These are phyloP conservation scores for Dictyostelium firmibasis DNA, from an alignment of 78 protist genomes.

Conservation along the genomic window DNA sequence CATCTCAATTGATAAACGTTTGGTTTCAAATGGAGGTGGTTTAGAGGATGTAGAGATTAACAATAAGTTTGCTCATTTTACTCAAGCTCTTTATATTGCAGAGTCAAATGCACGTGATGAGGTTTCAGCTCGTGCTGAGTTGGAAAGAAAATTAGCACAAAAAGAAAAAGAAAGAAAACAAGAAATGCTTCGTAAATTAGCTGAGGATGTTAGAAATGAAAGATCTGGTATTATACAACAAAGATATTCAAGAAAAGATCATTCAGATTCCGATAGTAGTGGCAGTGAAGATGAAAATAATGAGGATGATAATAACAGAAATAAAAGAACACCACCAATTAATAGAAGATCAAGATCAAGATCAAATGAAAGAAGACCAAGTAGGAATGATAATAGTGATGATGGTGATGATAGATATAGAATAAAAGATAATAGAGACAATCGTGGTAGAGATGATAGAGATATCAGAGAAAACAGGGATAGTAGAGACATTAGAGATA, in stretches of 20 bases:
- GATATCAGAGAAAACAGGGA: neutral
- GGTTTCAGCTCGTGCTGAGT: slow-evolving; percentile 69
- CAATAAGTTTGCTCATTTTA: slow-evolving; percentile 95
- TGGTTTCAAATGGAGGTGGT: slow-evolving; percentile 98
- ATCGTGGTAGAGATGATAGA: neutral
- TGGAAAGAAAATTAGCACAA: slow-evolving; percentile 39
- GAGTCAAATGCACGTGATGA: slow-evolving; percentile 94
- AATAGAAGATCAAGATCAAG: neutral
- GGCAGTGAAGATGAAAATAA: slow-evolving; percentile 1
- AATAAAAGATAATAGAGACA: neutral
- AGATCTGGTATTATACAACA: neutral
- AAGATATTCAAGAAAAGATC: neutral
- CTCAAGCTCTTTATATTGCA: slow-evolving; percentile 95
- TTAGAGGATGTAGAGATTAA: slow-evolving; percentile 89
- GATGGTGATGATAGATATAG: neutral
- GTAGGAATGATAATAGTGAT: neutral
- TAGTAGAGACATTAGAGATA: neutral
- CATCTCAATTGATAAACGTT: slow-evolving; percentile 98
- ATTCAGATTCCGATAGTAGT: neutral
- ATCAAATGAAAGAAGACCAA: neutral
- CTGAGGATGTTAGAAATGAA: slow-evolving; percentile 50
- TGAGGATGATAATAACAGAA: neutral
- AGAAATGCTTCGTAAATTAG: slow-evolving; percentile 68
- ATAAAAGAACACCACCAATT: slow-evolving; percentile 6
- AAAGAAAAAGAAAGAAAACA: slow-evolving; percentile 76